A percentile compares a stretch with the other conserved stretches of the same genome.
These are phyloP conservation scores for Fusarium nelsonii DNA, from an alignment of 2,329 filamentous ascomycete genomes.

Conservation along the genomic window DNA sequence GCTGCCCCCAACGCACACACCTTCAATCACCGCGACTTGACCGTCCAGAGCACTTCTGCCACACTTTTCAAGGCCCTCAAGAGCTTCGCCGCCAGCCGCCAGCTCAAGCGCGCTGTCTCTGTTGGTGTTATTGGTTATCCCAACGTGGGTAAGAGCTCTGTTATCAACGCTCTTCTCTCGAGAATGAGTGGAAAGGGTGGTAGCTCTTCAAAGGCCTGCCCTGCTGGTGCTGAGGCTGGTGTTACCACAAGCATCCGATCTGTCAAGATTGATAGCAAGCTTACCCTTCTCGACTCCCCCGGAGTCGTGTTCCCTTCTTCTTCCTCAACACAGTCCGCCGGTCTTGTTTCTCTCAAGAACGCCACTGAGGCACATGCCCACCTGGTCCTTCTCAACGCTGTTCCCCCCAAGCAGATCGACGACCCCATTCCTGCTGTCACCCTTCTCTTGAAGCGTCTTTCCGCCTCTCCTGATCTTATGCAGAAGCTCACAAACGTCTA, in stretches of 20 bases:
- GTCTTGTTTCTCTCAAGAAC: conserved; percentile 67
- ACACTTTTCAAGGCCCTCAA: conserved; percentile 91
- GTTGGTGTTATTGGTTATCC: conserved; percentile 96
- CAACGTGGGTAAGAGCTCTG: conserved; percentile 95
- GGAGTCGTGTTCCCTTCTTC: conserved; percentile 92
- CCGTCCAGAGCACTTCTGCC: conserved; percentile 85
- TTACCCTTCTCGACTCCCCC: conserved; percentile 92
- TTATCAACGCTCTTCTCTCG: conserved; percentile 91
- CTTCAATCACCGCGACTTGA: conserved; percentile 92
- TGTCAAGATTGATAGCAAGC: conserved; percentile 94
- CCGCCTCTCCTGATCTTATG: conserved; percentile 77
- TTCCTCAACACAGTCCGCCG: conserved; percentile 53
- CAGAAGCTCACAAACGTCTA: conserved; percentile 86
- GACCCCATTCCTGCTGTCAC: conserved; percentile 90
- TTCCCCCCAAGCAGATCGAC: conserved; percentile 93
- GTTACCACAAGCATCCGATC: conserved; percentile 89
- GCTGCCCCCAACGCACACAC: conserved; percentile 87
- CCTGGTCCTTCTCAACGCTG: conserved; percentile 87
- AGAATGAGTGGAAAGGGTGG: conserved; percentile 76
- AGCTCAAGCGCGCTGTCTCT: conserved; percentile 89
- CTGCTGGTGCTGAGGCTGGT: conserved; percentile 89
- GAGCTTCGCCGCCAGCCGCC: conserved; percentile 83
- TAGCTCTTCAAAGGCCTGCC: conserved; percentile 74
- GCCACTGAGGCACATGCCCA: conserved; percentile 82
- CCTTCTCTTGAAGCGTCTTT: conserved; percentile 85